Percentiles rank a stretch among this genome's conserved stretches.
Conservation (phyloP, 2,329 filamentous ascomycete genomes). For the Lachnellula suecica region DNA sequence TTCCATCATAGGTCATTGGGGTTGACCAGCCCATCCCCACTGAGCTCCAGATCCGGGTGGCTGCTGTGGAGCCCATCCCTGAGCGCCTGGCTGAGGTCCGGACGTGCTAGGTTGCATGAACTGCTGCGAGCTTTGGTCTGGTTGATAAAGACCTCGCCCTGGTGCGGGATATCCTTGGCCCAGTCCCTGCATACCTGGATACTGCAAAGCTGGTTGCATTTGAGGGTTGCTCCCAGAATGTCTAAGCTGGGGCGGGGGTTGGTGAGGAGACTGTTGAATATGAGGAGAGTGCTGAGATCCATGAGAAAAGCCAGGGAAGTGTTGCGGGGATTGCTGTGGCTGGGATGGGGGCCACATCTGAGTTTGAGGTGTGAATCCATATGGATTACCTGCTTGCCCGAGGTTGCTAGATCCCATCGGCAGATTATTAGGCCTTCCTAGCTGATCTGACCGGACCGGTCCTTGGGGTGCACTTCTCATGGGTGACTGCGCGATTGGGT, state of each 20-base stretch:
- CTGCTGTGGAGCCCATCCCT: constrained; percentile 34
- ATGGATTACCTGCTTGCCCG: constrained; percentile 45
- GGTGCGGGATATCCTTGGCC: constrained; percentile 56
- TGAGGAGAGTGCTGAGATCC: constrained; percentile 35
- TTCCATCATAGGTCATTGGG: constrained; percentile 18
- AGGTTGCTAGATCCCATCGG: constrained; percentile 54
- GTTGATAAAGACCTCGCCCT: constrained; percentile 57
- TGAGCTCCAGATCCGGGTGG: constrained; percentile 23
- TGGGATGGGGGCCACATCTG: constrained; percentile 65
- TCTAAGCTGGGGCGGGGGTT: constrained; percentile 59
- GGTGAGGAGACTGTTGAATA: constrained; percentile 47
- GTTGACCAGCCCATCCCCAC: constrained; percentile 32
- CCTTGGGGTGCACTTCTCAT: constrained; percentile 67
- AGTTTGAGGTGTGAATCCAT: constrained; percentile 60
- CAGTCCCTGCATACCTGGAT: constrained; percentile 62
- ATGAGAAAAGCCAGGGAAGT: constrained; percentile 54
- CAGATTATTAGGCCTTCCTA: constrained; percentile 64
- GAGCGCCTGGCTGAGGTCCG: constrained; percentile 29
- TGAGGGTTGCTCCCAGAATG: constrained; percentile 53
- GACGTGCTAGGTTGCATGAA: constrained; percentile 64
- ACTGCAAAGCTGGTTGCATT: constrained; percentile 60
- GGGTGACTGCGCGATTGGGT: constrained; percentile 69
- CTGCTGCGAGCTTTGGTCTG: constrained; percentile 63
- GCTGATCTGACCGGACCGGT: constrained; percentile 55
- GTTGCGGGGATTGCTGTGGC: constrained; percentile 61